These are phyloP conservation scores for Pterocarpus macrocarpus DNA, from an alignment of 306 rosid genomes.

Conservation along the genomic window DNA sequence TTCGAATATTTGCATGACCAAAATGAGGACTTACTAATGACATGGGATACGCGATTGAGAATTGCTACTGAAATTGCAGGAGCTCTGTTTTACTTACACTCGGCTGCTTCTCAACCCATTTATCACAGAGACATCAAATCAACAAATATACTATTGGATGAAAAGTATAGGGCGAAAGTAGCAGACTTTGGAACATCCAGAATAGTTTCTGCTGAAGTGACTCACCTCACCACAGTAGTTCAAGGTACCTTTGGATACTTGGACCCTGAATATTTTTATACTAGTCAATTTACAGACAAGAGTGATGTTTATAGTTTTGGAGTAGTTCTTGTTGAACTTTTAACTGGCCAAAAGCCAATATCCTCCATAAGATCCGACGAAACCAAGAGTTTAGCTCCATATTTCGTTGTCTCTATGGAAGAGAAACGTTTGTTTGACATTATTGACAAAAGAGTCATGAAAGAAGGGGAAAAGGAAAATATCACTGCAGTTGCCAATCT, in stretches of 20 bases:
- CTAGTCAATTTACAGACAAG: conserved; percentile 37
- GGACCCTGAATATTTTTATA: conserved; percentile 40
- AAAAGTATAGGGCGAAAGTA: conserved; percentile 22
- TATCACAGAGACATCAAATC: conserved; percentile 45
- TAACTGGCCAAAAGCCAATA: conserved; percentile 33
- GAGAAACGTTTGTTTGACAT: conserved; percentile 40
- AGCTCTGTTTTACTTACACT: conserved; percentile 44
- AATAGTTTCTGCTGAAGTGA: conserved; percentile 32
- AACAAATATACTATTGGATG: conserved; percentile 45
- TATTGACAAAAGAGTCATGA: conserved; percentile 39
- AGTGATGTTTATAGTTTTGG: conserved; percentile 44
- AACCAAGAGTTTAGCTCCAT: conserved; percentile 39
- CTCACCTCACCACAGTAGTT: conserved; percentile 37
- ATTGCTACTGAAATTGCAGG: conserved; percentile 37
- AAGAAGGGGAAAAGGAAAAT: conserved; percentile 33
- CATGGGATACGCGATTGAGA: conserved; percentile 41
- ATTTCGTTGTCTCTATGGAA: conserved; percentile 44
- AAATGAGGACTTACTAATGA: conserved; percentile 24
- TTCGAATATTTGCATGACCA: conserved; percentile 24
- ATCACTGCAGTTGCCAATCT: conserved; percentile 44
- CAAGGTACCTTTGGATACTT: conserved; percentile 43
- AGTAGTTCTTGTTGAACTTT: conserved; percentile 40
- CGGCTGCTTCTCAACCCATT: conserved; percentile 42
- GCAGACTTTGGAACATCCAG: conserved; percentile 45
- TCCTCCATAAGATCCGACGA: not conserved